Base-by-base conservation (phyloP, 257 asterid genomes). In the Gardenia jasminoides region DNA sequence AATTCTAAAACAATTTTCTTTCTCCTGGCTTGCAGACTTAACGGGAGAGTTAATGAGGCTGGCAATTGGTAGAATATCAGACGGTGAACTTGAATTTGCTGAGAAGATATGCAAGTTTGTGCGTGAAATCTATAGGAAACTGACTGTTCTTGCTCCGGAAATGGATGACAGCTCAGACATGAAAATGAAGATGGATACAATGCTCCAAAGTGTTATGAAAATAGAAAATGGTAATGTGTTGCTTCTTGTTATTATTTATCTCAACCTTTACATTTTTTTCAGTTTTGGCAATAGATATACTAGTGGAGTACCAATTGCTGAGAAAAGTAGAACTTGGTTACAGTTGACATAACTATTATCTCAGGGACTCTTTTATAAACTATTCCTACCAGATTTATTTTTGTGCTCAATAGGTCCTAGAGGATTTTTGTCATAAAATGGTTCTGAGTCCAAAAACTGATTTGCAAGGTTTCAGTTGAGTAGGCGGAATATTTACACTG, bases 11-110 rank as follows among this genome's bases (percentile, higher is more conserved):
- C 61, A 26, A 78, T 76, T 79, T 78, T 84, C 1, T 80, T 77
- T 76, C 77, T 76, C 88, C 79, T 85, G 93, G 99, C 85, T 95
- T 77, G 97, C 99, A 1, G 99, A 95, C 84, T 92, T 95, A 87
- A 95, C 99, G 1, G 98, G 99, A 72, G 98, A 95, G 87, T 86
- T 95, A 80, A 95, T 95, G 98, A 86, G 99, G 88, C 74, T 95
- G 86, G 99, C 99, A 15, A 93, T 95, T 24, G 96, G 99, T 75
- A 88, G 98, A 84, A 93, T 95, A 81, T 95, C 99, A 52, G 99
- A 92, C 77, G 99, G 97, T 47, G 99, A 95, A 82, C 84, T 88
- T 52, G 98, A 93, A 52, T 95, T 81, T 80, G 98, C 98, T 26
- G 92, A 90, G 83, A 88, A 86, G 80, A 95, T 95, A 74, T 93